These are phyloP conservation scores for Clarireedia paspali DNA, from an alignment of 2,329 filamentous ascomycete genomes.

Conservation along the genomic window DNA sequence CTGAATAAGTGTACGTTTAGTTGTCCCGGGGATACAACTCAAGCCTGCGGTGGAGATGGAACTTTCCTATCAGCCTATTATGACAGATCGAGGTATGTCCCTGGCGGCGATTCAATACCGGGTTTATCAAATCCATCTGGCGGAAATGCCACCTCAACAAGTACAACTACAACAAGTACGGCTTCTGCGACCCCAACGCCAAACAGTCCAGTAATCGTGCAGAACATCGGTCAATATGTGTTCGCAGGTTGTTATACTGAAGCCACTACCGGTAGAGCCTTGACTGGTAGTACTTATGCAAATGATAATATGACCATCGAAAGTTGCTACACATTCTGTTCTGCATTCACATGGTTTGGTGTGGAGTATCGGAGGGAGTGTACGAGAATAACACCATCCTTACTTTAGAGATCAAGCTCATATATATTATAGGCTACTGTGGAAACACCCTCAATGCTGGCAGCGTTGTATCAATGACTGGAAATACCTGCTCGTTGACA, in stretches of 20 bases:
- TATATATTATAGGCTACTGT: conserved; percentile 19
- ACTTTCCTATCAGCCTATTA: conserved; percentile 30
- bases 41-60: conserved; percentile 25
- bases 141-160: not conserved
- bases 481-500: not conserved
- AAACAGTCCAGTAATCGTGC: conserved; percentile 7
- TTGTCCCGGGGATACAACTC: conserved; percentile 17
- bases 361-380: conserved; percentile 30
- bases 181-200: not conserved
- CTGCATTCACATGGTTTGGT: conserved; percentile 25
- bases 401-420: not conserved
- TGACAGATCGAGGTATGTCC: conserved; percentile 26
- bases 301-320: conserved; percentile 24
- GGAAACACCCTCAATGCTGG: conserved; percentile 19
- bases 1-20: conserved; percentile 17
- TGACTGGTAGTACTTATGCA: conserved; percentile 14
- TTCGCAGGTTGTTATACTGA: conserved; percentile 30
- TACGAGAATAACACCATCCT: not conserved
- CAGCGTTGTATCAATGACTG: conserved; percentile 9
- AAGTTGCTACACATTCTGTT: conserved; percentile 24
- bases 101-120: not conserved
- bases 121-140: not conserved
- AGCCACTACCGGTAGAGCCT: conserved; percentile 21
- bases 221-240: conserved; percentile 7
- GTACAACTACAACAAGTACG: conserved; percentile 4